phyloP scores from a whole-genome alignment of 768 basidiomycete species.

The Rossbeevera mucosa region DNA sequence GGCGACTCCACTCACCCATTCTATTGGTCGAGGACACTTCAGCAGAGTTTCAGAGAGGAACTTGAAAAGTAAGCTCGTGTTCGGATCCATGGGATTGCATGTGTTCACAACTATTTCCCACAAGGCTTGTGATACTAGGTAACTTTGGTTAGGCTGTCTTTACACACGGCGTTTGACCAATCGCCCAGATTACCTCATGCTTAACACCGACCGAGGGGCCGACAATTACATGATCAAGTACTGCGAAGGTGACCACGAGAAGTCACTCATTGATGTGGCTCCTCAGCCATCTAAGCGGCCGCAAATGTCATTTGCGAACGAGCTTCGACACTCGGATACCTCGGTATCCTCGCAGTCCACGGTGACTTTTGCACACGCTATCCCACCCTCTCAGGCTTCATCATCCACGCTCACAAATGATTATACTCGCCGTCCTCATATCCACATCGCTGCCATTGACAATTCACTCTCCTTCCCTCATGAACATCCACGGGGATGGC shows the following conservation, averaged over 20 bases:
- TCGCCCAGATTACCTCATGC: slow-evolving; percentile 76
- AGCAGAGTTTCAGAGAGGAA: slow-evolving; percentile 81
- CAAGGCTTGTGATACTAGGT: slow-evolving; percentile 82
- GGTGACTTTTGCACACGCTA: slow-evolving; percentile 36
- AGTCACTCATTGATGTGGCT: slow-evolving; percentile 71
- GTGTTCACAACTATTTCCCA: slow-evolving; percentile 9
- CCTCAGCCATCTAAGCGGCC: slow-evolving; percentile 63
- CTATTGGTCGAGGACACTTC: slow-evolving; percentile 76
- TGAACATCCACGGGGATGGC: slow-evolving; percentile 79
- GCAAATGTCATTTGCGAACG: slow-evolving; percentile 72
- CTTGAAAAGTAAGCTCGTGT: slow-evolving; percentile 66
- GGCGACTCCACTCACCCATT: slow-evolving; percentile 57
- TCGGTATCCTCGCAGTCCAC: slow-evolving; percentile 36
- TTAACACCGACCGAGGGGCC: slow-evolving; percentile 82
- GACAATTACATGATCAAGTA: slow-evolving; percentile 94
- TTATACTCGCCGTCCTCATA: slow-evolving; percentile 67
- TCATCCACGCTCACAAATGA: slow-evolving; percentile 31
- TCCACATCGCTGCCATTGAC: slow-evolving; percentile 91
- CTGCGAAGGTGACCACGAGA: slow-evolving; percentile 78
- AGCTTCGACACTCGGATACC: slow-evolving; percentile 49
- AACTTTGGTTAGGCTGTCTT: background rate
- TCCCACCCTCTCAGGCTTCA: slow-evolving; percentile 33
- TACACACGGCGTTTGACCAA: slow-evolving; percentile 2
- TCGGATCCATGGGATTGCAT: background rate
- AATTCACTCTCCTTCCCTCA: slow-evolving; percentile 92